phyloP scores from a whole-genome alignment of 2,329 filamentous ascomycete genomes.

The Fusarium udum region DNA sequence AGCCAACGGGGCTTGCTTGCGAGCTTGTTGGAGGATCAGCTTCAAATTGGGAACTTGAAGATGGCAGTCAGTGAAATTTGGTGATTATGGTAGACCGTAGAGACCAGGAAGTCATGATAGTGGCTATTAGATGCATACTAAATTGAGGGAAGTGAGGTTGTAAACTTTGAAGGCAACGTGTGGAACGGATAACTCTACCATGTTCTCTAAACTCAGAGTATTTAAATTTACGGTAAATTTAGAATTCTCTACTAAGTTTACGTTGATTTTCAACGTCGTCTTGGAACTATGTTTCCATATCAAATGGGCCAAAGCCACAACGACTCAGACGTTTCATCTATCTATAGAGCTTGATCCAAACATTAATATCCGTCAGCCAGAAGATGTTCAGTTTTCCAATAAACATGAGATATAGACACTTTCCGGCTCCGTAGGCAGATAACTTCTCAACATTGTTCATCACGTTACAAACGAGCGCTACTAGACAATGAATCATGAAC shows the following conservation, averaged over 20 bases:
- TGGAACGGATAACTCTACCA: neutral
- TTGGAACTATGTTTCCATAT: neutral
- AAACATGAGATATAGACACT: neutral
- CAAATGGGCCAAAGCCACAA: too few relatives aligned
- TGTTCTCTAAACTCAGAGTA: neutral
- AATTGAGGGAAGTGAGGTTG: neutral
- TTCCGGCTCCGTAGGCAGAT: neutral
- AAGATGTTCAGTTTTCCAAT: too few relatives aligned
- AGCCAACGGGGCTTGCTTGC: conserved; percentile 33
- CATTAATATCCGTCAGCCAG: neutral
- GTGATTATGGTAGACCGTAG: too few relatives aligned
- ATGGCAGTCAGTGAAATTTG: neutral
- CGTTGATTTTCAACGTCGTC: neutral
- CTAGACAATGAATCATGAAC: neutral
- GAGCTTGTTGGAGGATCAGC: accelerated
- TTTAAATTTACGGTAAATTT: neutral
- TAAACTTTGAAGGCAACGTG: neutral
- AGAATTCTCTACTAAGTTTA: neutral
- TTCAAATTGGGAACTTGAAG: neutral
- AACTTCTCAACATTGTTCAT: neutral
- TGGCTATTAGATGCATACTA: neutral
- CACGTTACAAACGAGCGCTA: neutral
- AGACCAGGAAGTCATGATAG: neutral
- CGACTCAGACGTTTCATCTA: neutral
- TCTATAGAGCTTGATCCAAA: neutral